Evolutionary conservation across 441 rosid species (phyloP).

Genomic region (Euphorbia schlechtendalii): DNA sequence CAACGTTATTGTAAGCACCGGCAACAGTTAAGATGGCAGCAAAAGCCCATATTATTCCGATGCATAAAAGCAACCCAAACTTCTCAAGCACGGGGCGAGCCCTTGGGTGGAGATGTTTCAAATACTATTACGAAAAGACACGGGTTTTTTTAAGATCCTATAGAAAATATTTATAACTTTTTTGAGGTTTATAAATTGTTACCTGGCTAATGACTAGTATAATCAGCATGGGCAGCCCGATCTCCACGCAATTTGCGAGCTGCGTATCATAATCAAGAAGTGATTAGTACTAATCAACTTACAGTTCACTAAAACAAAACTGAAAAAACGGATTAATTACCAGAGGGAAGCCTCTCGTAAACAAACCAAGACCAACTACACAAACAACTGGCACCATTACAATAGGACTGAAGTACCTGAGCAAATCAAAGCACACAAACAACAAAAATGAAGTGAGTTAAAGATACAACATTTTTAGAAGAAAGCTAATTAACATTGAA

Average conservation of each 20-base stretch:
- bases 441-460: not conserved
- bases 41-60: slow-evolving; percentile 78
- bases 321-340: slow-evolving; percentile 33
- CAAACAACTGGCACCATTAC: slow-evolving; percentile 64
- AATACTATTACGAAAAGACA: slow-evolving; percentile 43
- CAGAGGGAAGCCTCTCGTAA: slow-evolving; percentile 76
- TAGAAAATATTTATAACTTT: not conserved
- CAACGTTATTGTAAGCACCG: slow-evolving; percentile 84
- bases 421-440: slow-evolving; percentile 5
- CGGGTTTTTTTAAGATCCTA: slow-evolving; percentile 9
- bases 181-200: not conserved
- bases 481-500: not conserved
- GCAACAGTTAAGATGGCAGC: slow-evolving; percentile 84
- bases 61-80: slow-evolving; percentile 72
- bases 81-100: slow-evolving; percentile 48
- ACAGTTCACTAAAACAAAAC: not conserved
- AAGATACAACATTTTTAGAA: not conserved
- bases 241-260: slow-evolving; percentile 87
- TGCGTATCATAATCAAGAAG: slow-evolving; percentile 26
- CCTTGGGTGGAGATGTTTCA: slow-evolving; percentile 33
- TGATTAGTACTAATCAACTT: not conserved
- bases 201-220: slow-evolving; percentile 67
- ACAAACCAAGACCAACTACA: slow-evolving; percentile 75
- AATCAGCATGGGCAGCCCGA: slow-evolving; percentile 94
- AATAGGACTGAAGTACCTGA: slow-evolving; percentile 68